Evolutionary conservation across 1,284 basidiomycete genomes (phyloP).

Genomic region (Ustilago hordei): DNA sequence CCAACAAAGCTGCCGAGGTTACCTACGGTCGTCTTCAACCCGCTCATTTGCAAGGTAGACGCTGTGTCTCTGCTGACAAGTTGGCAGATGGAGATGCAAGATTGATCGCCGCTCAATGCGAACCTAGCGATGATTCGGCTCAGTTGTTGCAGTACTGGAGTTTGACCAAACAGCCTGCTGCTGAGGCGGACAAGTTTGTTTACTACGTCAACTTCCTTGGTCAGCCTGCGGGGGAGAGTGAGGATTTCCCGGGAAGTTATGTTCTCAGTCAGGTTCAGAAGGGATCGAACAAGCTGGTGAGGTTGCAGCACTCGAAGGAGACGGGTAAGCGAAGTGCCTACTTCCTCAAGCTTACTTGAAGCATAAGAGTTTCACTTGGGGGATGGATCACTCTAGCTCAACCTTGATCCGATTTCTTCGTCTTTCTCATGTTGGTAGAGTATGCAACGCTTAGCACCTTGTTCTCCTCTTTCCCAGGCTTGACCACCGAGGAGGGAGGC

Average conservation of each 20-base stretch:
- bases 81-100: constrained; percentile 23
- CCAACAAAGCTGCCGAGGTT: constrained; percentile 47
- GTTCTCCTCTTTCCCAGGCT: not conserved
- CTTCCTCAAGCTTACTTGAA: constrained; percentile 43
- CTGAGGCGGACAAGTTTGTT: constrained; percentile 15
- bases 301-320: constrained; percentile 24
- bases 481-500: too few relatives aligned
- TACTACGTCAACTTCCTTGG: constrained; percentile 55
- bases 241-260: constrained; percentile 43
- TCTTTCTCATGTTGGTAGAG: not conserved
- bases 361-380: not conserved
- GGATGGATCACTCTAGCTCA: not conserved
- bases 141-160: constrained; percentile 54
- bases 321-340: constrained; percentile 30
- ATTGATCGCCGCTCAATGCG: constrained; percentile 43
- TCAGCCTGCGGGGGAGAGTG: constrained; percentile 20
- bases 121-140: constrained; percentile 44
- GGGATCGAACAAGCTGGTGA: constrained; percentile 40
- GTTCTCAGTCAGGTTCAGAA: constrained; percentile 17
- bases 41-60: constrained; percentile 37
- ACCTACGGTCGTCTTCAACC: constrained; percentile 49
- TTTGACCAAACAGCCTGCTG: constrained; percentile 45
- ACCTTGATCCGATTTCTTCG: not conserved
- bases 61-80: constrained; percentile 44
- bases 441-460: constrained; percentile 6